Conservation (phyloP, 1,139 yeast genomes). For the Kazachstania sp. region DNA sequence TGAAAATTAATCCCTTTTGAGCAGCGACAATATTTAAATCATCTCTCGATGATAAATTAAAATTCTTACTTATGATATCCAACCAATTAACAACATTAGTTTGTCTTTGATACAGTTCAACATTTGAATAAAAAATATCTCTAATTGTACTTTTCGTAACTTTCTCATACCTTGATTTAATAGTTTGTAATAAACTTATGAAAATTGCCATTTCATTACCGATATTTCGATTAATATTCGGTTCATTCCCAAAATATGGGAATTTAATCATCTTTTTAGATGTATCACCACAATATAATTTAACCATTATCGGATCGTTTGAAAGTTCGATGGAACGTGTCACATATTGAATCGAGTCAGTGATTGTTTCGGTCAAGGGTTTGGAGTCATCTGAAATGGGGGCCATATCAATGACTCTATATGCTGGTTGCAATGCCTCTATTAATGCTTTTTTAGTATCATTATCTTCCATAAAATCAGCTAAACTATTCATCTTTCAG, state of each 20-base stretch:
- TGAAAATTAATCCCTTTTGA: slow-evolving; percentile 31
- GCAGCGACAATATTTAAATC: slow-evolving; percentile 27
- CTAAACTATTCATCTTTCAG: background rate
- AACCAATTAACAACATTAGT: slow-evolving; percentile 19
- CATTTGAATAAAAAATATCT: slow-evolving; percentile 31
- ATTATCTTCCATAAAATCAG: background rate
- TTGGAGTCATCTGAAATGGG: background rate
- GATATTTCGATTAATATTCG: background rate
- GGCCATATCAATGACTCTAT: slow-evolving; percentile 5
- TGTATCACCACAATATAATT: slow-evolving; percentile 3
- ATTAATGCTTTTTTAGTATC: background rate
- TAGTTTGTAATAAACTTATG: slow-evolving; percentile 13
- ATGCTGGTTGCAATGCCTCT: background rate
- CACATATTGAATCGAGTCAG: slow-evolving; percentile 8
- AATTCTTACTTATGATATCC: slow-evolving; percentile 15
- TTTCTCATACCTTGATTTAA: slow-evolving; percentile 6
- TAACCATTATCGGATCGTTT: slow-evolving; percentile 7
- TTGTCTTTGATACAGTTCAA: slow-evolving; percentile 26
- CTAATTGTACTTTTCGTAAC: slow-evolving; percentile 24
- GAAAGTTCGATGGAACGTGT: slow-evolving; percentile 9
- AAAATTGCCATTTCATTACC: slow-evolving; percentile 12
- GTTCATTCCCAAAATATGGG: slow-evolving; percentile 4
- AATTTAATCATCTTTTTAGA: slow-evolving; percentile 1
- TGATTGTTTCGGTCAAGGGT: slow-evolving; percentile 1
- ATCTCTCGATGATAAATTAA: slow-evolving; percentile 14